Base-by-base conservation (phyloP, 2,329 filamentous ascomycete genomes). In the Fusarium incarnatum region DNA sequence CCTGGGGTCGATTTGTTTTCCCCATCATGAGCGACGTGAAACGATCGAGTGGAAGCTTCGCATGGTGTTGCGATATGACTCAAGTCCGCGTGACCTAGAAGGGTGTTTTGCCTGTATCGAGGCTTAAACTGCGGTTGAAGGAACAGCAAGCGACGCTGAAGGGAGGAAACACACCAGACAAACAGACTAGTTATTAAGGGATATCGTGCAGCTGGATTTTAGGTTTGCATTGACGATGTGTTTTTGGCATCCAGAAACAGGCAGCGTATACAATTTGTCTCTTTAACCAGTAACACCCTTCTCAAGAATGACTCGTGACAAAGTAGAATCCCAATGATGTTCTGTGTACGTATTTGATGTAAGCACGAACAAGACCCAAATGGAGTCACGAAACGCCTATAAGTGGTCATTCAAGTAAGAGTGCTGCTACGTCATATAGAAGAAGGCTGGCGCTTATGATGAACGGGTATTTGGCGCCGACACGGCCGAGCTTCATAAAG, bases 131-230 rank as follows among this genome's bases (percentile, higher is more conserved):
- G 64, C 66, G 68, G 71, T 61, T 60, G 61, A 70, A 56, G 65
- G 66, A 68, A 71, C 69, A 71, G 65, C 64, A 57, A 72, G 73
- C 69, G 64, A 78, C 70, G 67, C 61, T 71, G 68, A 67, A 64
- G 70, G 73, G 75, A 73, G 74, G 73, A 73, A 75, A 71, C 73
- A 75, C 76, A 77, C 74, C 79, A 79, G 77, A 79, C 77, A 79
- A 73, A 80, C 70, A 77, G 70, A 77, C 75, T 77, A 79, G 77
- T 77, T 78, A 77, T 70, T 75, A 73, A 77, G 78, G 80, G 76
- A 78, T 77, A 77, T 77, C 73, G 75, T 77, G 77, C 76, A 77
- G 75, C 75, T 79, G 77, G 79, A 72, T 75, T 79, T 79, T 78
- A 76, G 77, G 76, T 77, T 80, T 78, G 77, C 79, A 79, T 80